Evolutionary conservation across 2,329 filamentous ascomycete species (phyloP).

Genomic region (Mollisia scopiformis): DNA sequence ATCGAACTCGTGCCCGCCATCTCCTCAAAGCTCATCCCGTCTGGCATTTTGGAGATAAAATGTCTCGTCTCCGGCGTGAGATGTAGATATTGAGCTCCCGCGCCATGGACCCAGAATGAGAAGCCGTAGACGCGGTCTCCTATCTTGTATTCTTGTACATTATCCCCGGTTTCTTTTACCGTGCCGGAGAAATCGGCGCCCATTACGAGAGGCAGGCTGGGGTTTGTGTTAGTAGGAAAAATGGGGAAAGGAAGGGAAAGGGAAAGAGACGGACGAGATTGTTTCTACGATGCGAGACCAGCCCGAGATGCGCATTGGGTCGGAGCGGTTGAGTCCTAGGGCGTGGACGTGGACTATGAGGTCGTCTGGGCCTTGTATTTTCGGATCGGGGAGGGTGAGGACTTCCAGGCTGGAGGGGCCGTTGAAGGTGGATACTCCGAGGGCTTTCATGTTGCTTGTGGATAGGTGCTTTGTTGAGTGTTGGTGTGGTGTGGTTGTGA

Average conservation of each 20-base stretch:
- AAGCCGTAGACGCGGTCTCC: constrained; percentile 40
- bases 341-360: background rate
- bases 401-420: background rate
- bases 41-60: constrained; percentile 12
- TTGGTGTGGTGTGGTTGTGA: no score
- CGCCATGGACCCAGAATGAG: constrained; percentile 33
- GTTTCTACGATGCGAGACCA: background rate
- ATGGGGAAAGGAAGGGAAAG: background rate
- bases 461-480: no score
- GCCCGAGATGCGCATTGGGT: background rate
- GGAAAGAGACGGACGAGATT: background rate
- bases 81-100: background rate
- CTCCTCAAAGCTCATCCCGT: constrained; percentile 39
- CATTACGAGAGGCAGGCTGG: constrained; percentile 41
- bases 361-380: background rate
- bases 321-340: background rate
- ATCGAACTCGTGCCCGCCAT: constrained; percentile 43
- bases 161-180: constrained; percentile 37
- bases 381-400: background rate
- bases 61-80: background rate
- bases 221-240: background rate
- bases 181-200: constrained; percentile 45
- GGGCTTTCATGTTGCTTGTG: constrained; percentile 1
- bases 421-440: background rate
- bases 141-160: constrained; percentile 36